Evolutionary conservation across 805 yeast species (phyloP).

Genomic region (Maudiozyma bulderi): DNA sequence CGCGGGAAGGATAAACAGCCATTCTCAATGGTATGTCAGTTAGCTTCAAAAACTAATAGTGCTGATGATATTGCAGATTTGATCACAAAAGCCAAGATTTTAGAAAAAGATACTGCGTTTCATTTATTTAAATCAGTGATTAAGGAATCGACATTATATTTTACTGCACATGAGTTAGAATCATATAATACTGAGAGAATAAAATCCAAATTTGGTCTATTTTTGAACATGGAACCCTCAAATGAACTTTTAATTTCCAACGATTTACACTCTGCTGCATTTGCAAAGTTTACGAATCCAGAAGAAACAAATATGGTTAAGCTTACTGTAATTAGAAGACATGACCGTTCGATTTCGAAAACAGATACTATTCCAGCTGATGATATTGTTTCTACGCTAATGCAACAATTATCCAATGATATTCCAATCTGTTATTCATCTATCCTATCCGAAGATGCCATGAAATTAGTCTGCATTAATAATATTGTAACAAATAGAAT

Average conservation of each 20-base stretch:
- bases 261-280: conserved; percentile 39
- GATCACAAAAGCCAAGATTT: conserved; percentile 53
- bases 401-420: conserved; percentile 8
- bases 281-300: conserved; percentile 35
- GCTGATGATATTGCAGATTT: conserved; percentile 46
- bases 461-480: conserved; percentile 15
- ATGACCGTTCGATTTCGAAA: conserved; percentile 3
- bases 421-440: conserved; percentile 20
- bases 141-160: conserved; percentile 38
- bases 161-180: conserved; percentile 57
- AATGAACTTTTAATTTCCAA: conserved; percentile 29
- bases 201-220: conserved; percentile 55
- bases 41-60: conserved; percentile 13
- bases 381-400: conserved; percentile 6
- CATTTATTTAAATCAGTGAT: conserved; percentile 58
- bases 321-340: conserved; percentile 10
- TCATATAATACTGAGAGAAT: conserved; percentile 45
- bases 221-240: conserved; percentile 48
- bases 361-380: conserved; percentile 8
- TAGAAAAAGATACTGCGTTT: conserved; percentile 75
- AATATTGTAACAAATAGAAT: conserved; percentile 11
- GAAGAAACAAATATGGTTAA: conserved; percentile 7
- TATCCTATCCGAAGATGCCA: conserved; percentile 14
- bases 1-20: conserved; percentile 9
- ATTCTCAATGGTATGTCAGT: conserved; percentile 19